Evolutionary conservation across 179 eudicot genomes (phyloP).

Genomic region (Sideroxylon spinosum): DNA sequence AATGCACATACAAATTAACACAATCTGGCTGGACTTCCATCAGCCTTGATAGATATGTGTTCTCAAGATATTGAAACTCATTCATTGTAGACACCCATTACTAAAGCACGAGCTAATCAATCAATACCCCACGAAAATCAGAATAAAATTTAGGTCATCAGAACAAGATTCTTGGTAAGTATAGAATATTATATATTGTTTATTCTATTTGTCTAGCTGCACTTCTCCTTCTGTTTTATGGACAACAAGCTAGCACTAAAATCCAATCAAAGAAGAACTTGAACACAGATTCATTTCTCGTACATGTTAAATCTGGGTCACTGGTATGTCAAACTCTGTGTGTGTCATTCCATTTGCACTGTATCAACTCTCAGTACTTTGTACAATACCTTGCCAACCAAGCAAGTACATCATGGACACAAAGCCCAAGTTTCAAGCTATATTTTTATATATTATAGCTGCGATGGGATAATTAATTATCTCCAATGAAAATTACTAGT

Average conservation of each 20-base stretch:
- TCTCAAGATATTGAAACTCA: not conserved
- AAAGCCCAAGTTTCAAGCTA: not conserved
- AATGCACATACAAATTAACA: not conserved
- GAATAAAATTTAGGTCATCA: not conserved
- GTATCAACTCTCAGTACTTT: not conserved
- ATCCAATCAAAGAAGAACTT: not conserved
- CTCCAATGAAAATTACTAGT: not conserved
- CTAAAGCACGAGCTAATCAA: not conserved
- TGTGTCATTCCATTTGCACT: not conserved
- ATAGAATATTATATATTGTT: not conserved
- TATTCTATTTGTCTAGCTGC: not conserved
- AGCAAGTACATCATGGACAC: not conserved
- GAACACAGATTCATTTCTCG: not conserved
- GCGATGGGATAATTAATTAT: not conserved
- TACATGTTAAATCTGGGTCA: not conserved
- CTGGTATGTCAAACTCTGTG: not conserved
- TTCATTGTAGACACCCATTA: not conserved
- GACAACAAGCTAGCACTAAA: not conserved
- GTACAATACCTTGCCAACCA: not conserved
- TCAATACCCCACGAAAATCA: not conserved
- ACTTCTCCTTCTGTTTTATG: not conserved
- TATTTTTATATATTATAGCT: not conserved
- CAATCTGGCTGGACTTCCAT: not conserved
- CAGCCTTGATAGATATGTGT: not conserved
- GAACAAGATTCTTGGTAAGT: not conserved